Evolutionary conservation across 805 yeast genomes (phyloP), one percentile per base, ranked within the genome.

Genomic region (Yueomyces sp.): DNA sequence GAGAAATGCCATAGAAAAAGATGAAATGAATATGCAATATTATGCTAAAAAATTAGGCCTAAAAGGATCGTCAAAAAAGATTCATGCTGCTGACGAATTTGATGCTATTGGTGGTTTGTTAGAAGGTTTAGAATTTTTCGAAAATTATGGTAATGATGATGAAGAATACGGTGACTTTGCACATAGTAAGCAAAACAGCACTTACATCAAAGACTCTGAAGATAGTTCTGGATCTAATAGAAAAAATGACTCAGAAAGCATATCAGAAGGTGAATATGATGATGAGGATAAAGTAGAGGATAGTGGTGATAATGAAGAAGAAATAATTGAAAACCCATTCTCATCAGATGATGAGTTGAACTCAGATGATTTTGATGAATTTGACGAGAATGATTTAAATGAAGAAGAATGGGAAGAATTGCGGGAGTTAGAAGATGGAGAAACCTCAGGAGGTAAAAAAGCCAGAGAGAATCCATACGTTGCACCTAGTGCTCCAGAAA

Each of bases 31-130:
- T 43, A 79, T 84, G 63, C 76, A 73, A 38, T 85, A 81, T 55
- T 88, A 86, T 59, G 88, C 96, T 3, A 81, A 81, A 49, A 80
- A 83, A 53, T 67, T 88, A 7, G 94, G 94, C 1, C 59, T 84
- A 51, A 77, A 77, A 49, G 74, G 77, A 0, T 71, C 69, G 44
- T 68, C 67, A 12, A 65, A 81, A 40, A 62, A 69, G 36, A 73
- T 72, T 48, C 59, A 43, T 38, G 66, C 66, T 3, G 56, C 56
- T 3, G 79, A 72, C 37, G 86, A 77, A 11, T 83, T 81, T 54
- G 95, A 86, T 60, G 74, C 80, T 2, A 67, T 87, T 40, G 95
- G 84, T 40, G 94, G 87, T n/a, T 57, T 87, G 27, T 64, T 87
- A 4, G 95, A 85, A 43, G 95, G 88, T 29, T 51, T 68, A 38